phyloP scores from a whole-genome alignment of 371 early-diverging fungal genomes.

The Smittium culicis region DNA sequence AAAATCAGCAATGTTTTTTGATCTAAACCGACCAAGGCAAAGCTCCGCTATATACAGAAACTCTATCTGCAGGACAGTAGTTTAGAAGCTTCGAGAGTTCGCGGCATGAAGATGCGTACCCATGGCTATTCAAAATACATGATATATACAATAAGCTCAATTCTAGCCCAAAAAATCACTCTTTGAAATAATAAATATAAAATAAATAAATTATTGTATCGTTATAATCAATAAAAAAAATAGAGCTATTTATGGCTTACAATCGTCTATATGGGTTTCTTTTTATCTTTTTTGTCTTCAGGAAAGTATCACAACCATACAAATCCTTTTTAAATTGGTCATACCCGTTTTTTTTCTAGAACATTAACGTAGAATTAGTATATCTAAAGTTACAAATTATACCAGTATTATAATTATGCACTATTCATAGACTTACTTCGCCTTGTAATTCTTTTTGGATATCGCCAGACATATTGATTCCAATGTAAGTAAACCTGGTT shows the following conservation, averaged over 20 bases:
- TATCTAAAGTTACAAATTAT: neutral
- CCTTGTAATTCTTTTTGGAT: constrained; percentile 9
- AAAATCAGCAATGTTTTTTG: neutral
- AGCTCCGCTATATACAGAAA: neutral
- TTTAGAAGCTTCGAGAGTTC: constrained; percentile 22
- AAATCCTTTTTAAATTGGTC: constrained; percentile 25
- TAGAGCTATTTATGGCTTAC: neutral
- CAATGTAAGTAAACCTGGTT: constrained; percentile 27
- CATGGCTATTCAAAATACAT: too few relatives aligned
- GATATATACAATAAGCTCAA: too few relatives aligned
- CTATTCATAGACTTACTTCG: constrained; percentile 14
- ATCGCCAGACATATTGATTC: constrained; percentile 25
- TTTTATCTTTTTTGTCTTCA: constrained; percentile 17
- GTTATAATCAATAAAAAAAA: neutral
- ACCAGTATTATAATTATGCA: too few relatives aligned
- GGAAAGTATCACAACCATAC: constrained; percentile 25
- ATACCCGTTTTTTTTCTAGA: constrained; percentile 17
- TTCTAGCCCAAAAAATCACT: too few relatives aligned
- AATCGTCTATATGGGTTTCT: constrained; percentile 25
- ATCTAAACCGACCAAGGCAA: constrained; percentile 3
- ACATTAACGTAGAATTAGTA: constrained; percentile 1
- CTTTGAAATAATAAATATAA: too few relatives aligned
- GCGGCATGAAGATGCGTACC: constrained; percentile 26
- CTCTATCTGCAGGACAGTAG: constrained; percentile 18
- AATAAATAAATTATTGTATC: too few relatives aligned